phyloP scores from a whole-genome alignment of 352 stramenopile genomes.

The Phytopythium sindhum region DNA sequence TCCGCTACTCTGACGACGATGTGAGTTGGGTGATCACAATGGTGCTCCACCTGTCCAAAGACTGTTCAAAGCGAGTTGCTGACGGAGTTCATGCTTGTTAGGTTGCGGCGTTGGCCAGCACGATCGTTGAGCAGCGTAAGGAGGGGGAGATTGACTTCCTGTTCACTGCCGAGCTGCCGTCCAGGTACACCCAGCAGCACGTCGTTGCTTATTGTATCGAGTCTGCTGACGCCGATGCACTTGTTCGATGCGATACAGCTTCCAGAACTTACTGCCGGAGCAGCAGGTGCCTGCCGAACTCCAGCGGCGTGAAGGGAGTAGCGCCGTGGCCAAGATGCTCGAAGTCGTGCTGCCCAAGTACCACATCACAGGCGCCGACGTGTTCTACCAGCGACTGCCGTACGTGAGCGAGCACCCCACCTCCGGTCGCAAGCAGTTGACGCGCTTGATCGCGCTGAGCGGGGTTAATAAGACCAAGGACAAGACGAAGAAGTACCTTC shows the following conservation, averaged over 20 bases:
- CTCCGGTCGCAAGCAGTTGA: constrained; percentile 55
- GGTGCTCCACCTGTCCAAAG: background rate
- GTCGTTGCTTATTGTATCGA: background rate
- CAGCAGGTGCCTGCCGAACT: constrained; percentile 55
- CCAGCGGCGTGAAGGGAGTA: constrained; percentile 29
- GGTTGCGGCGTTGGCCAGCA: background rate
- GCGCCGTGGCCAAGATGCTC: constrained; percentile 26
- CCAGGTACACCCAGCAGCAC: constrained; percentile 17
- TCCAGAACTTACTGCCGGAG: constrained; percentile 51
- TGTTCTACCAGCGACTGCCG: constrained; percentile 78
- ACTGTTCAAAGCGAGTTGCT: background rate
- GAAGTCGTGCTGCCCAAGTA: constrained; percentile 61
- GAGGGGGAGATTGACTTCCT: constrained; percentile 58
- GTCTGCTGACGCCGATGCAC: background rate
- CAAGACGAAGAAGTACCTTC: constrained; percentile 78
- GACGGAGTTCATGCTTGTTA: background rate
- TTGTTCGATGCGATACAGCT: constrained; percentile 14
- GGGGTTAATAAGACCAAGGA: constrained; percentile 57
- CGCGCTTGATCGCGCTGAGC: constrained; percentile 67
- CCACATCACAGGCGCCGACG: constrained; percentile 57
- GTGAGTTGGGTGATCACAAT: background rate
- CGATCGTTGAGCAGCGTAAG: constrained; percentile 1
- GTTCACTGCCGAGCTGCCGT: constrained; percentile 49
- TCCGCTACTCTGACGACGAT: constrained; percentile 6
- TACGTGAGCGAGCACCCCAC: constrained; percentile 61